Base-by-base conservation (phyloP, 2,329 filamentous ascomycete genomes). In the Fusarium camptoceras region DNA sequence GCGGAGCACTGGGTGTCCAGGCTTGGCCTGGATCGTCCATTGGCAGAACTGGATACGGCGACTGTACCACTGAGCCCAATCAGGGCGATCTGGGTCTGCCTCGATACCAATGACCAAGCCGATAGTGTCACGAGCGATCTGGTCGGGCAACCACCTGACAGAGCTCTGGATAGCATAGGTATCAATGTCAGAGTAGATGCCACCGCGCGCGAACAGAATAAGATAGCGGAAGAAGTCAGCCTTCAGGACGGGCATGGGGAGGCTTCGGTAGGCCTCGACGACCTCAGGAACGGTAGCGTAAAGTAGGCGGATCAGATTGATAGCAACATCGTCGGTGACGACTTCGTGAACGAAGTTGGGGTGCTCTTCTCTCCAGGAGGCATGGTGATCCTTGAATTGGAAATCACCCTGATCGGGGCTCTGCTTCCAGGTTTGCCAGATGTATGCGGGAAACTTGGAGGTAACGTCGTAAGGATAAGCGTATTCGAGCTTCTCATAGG, bases 401-500 rank as follows among this genome's bases (percentile, higher is more conserved):
- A 99, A 99, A 66, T 92, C 86, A 53, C 88, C 85, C 24, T 93
- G 92, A 3, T 90, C 87, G 0, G 95, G 94, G 1, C 89, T 92
- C 76, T 89, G 91, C 80, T 97, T 98, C 96, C 96, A 99, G 16
- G 96, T 99, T 85, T 99, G 96, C 96, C 96, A 99, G 77, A 99
- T 97, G 84, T 97, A 98, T 59, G 94, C 94, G 5, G 96, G 96
- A 80, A 98, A 98, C 80, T 95, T 97, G 73, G 86, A 81, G 76
- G 94, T 89, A 68, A 95, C 86, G 76, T 97, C 92, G 85, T 98
- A 99, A 22, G 94, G 94, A 81, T 96, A 98, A 74, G 97, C 92
- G 83, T 97, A 98, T 55, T 91, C 91, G 60, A 99, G 88, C 82
- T 96, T 97, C 83, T 87, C 92, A 85, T 84, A 85, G 55, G 94